These are phyloP conservation scores for Elongisporangium prolatum DNA, from an alignment of 352 stramenopile species.

Conservation along the genomic window DNA sequence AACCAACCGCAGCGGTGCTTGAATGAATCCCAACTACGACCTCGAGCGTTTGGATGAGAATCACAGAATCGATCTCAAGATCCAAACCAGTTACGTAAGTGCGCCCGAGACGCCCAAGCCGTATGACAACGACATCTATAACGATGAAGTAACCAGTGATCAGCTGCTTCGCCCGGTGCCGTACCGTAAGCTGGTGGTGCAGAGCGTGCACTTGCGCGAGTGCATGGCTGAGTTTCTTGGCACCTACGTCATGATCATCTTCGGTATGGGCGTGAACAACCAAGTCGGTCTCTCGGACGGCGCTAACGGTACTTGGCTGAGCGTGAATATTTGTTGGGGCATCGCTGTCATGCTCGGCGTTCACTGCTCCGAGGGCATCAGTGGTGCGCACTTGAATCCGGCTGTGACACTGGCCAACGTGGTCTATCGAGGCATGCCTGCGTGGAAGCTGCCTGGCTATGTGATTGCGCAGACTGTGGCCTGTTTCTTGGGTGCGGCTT, in stretches of 20 bases:
- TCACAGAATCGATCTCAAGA: conserved; percentile 8
- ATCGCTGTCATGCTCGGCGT: conserved; percentile 55
- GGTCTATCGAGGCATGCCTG: conserved; percentile 34
- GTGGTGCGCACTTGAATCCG: conserved; percentile 55
- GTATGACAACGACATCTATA: conserved; percentile 5
- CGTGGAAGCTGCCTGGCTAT: conserved; percentile 44
- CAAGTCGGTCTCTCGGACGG: conserved; percentile 43
- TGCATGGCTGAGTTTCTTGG: conserved; percentile 42
- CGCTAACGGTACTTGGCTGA: conserved; percentile 52
- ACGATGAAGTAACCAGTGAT: background rate
- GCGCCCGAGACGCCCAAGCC: conserved; percentile 15
- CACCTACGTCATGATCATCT: conserved; percentile 42
- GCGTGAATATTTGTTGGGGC: conserved; percentile 51
- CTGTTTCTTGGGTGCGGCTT: conserved; percentile 29
- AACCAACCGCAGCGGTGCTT: background rate
- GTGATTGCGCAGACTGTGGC: conserved; percentile 31
- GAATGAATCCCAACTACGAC: background rate
- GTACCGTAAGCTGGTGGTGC: conserved; percentile 6
- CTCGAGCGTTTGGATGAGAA: background rate
- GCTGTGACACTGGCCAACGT: conserved; percentile 52
- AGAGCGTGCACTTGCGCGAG: conserved; percentile 25
- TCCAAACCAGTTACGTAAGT: conserved; percentile 12
- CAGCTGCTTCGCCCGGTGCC: conserved; percentile 2
- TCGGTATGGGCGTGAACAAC: conserved; percentile 58
- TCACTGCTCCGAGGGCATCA: conserved; percentile 43